phyloP scores from a whole-genome alignment of 306 rosid species.

The Dryas octopetala region DNA sequence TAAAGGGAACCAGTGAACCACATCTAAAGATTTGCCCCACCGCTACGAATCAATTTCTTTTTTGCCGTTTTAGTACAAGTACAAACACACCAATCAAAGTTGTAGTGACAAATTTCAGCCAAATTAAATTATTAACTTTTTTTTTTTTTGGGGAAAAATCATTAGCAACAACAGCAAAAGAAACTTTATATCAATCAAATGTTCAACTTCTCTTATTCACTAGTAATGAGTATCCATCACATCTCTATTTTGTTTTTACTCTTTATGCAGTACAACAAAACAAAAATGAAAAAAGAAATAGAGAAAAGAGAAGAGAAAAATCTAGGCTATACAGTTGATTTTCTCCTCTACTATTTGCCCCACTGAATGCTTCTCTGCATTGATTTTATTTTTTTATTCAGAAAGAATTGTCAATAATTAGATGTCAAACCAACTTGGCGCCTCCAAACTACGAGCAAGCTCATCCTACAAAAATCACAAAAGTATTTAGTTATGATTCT shows the following conservation, averaged over 20 bases:
- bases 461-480: constrained; percentile 41
- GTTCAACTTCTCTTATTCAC: constrained; percentile 33
- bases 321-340: neutral
- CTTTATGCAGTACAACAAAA: constrained; percentile 27
- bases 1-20: neutral
- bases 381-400: constrained; percentile 20
- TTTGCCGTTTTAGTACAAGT: neutral
- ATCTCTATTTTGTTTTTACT: constrained; percentile 37
- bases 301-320: constrained; percentile 11
- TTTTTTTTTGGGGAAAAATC: constrained; percentile 38
- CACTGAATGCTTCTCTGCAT: constrained; percentile 2
- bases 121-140: neutral
- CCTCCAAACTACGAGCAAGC: constrained; percentile 14
- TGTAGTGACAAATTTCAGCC: no score
- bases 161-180: constrained; percentile 39
- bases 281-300: constrained; percentile 12
- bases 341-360: constrained; percentile 1
- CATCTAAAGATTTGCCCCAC: neutral
- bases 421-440: constrained; percentile 18
- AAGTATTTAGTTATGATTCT: constrained; percentile 10
- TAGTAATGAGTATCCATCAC: constrained; percentile 49
- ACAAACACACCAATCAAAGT: neutral
- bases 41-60: neutral
- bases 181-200: constrained; percentile 40
- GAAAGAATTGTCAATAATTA: constrained; percentile 8